Base-by-base conservation (phyloP, 805 yeast species). In the Scheffersomyces stipitis region DNA sequence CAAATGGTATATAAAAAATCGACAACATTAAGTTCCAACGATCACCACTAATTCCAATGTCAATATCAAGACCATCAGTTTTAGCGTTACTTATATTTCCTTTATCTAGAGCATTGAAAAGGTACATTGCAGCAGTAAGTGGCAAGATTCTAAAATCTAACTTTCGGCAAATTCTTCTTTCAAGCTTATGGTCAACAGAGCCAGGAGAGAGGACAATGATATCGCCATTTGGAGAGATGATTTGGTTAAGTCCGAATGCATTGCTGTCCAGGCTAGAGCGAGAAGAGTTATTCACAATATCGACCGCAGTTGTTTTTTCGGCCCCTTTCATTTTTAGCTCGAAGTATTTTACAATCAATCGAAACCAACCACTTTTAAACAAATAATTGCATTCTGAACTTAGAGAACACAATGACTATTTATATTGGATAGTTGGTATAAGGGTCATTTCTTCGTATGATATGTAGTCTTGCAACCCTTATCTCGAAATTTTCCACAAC, bases 31-130 rank as follows among this genome's bases (percentile, higher is more conserved):
- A 48, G 46, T 71, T 72, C 73, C 74, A 74, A 38, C 71, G 60
- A 20, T 61, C 56, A 15, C 71, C 73, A 4, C 46, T 46, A 31
- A 74, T 63, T 23, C 62, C 62, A 14, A 74, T 49, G 42, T 73
- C 75, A 4, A 38, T 45, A 18, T 63, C 73, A 32, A 74, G 48
- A 22, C 72, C 72, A 40, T 71, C 69, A 1, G 76, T 71, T 45
- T 71, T 71, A 13, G 78, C 78, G 49, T 73, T 73, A 12, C 72
- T 64, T 31, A 73, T 71, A 44, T 74, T 73, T 12, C 75, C 74
- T 42, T 69, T 70, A 48, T 74, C 77, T 37, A 74, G 59, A 10
- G 75, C 70, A 43, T 70, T 70, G 54, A 71, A 72, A 24, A 74
- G 57, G 41, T 74, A 74, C 69, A 71, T 64, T 18, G 70, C 22